A percentile compares a stretch with the other conserved stretches of the same genome.
These are phyloP conservation scores for Trebouxia sp. DNA, from an alignment of 139 green algal species.

Conservation along the genomic window DNA sequence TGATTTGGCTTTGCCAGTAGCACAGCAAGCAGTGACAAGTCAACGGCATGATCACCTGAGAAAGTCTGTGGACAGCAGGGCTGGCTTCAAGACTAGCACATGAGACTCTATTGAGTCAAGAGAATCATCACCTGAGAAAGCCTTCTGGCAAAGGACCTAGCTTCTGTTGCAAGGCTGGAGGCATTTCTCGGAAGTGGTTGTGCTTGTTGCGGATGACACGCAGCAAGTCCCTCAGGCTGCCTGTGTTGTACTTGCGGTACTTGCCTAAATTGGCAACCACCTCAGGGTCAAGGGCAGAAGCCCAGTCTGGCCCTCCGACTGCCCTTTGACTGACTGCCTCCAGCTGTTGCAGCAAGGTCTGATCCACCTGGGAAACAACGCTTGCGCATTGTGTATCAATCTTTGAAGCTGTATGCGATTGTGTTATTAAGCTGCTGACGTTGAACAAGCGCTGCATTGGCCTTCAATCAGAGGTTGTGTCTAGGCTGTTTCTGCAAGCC, in stretches of 20 bases:
- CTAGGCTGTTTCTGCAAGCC: no score
- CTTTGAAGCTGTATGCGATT: no score
- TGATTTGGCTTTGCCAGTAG: no score
- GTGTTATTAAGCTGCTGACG: no score
- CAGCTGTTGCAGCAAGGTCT: conserved; percentile 58
- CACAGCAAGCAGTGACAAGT: no score
- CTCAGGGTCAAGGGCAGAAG: conserved; percentile 60
- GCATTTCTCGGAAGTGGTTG: conserved; percentile 95
- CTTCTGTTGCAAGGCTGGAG: conserved; percentile 66
- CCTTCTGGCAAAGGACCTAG: conserved; percentile 70
- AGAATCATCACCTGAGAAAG: conserved; percentile 43
- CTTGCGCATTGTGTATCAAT: no score
- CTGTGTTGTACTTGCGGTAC: conserved; percentile 60
- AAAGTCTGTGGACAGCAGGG: no score
- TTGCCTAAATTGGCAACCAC: conserved; percentile 88
- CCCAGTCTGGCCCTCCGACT: conserved; percentile 68
- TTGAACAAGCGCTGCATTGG: no score
- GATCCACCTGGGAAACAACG: conserved; percentile 52
- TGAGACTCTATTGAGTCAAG: not conserved
- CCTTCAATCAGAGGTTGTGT: no score
- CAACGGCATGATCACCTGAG: no score
- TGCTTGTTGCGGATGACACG: conserved; percentile 98
- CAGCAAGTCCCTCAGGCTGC: conserved; percentile 90
- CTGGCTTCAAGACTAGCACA: not conserved
- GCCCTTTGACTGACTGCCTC: conserved; percentile 47